Evolutionary conservation across 768 basidiomycete species (phyloP).

Genomic region (Mycena alexandri): DNA sequence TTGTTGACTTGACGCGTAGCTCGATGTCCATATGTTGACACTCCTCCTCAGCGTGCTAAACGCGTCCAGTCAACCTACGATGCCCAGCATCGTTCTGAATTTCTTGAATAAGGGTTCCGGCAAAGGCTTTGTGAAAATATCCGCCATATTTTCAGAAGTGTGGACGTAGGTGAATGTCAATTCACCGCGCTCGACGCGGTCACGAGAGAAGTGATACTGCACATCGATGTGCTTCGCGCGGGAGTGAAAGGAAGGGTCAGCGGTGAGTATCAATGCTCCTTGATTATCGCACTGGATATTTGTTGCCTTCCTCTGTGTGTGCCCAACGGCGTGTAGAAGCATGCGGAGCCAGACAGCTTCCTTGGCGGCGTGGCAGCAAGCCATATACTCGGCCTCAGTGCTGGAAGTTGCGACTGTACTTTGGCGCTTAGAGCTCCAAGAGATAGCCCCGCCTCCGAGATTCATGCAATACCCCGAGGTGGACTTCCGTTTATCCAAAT

Average conservation of each 20-base stretch:
- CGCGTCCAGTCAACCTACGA: slow-evolving; percentile 24
- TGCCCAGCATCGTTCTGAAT: slow-evolving; percentile 19
- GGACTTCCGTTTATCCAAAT: slow-evolving; percentile 6
- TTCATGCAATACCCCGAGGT: slow-evolving; percentile 4
- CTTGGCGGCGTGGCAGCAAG: too few relatives aligned
- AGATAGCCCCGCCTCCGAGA: neutral
- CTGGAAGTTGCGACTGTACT: too few relatives aligned
- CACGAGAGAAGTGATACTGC: slow-evolving; percentile 48
- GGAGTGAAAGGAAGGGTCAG: slow-evolving; percentile 7
- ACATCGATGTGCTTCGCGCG: slow-evolving; percentile 50
- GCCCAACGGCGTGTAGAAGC: neutral
- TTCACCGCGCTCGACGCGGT: slow-evolving; percentile 41
- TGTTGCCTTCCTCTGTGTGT: neutral
- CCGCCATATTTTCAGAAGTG: slow-evolving; percentile 48
- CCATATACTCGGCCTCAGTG: too few relatives aligned
- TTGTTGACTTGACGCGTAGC: too few relatives aligned
- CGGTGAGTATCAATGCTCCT: neutral
- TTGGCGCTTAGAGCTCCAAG: too few relatives aligned
- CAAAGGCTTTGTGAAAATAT: slow-evolving; percentile 53
- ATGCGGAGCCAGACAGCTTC: slow-evolving; percentile 1
- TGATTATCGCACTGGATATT: neutral
- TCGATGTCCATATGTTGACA: neutral
- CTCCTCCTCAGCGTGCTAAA: slow-evolving; percentile 15
- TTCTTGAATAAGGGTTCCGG: slow-evolving; percentile 18
- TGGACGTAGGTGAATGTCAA: slow-evolving; percentile 44